phyloP scores from a whole-genome alignment of 495 filamentous ascomycete species.

The Aspergillus ostianus region DNA sequence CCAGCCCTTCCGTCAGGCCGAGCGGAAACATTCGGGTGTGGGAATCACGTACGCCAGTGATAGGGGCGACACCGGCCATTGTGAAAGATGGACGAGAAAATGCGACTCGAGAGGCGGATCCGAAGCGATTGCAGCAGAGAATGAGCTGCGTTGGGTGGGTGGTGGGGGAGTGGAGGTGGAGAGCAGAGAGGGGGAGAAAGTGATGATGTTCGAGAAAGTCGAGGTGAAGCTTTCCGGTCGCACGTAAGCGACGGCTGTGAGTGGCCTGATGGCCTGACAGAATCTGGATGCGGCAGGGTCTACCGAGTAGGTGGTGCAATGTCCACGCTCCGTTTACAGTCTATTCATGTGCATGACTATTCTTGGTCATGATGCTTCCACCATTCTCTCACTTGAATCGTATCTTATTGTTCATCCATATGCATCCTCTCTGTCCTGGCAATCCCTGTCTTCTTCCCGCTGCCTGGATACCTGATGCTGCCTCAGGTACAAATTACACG shows the following conservation, averaged over 20 bases:
- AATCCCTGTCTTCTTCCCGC: background rate
- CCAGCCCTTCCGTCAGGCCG: background rate
- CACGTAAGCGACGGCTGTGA: conserved; percentile 36
- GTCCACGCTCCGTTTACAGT: background rate
- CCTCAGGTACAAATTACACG: conserved; percentile 18
- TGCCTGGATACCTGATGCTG: conserved; percentile 1
- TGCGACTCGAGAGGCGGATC: conserved; percentile 14
- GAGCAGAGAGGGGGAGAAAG: conserved; percentile 27
- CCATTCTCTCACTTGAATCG: background rate
- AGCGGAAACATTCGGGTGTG: conserved; percentile 18
- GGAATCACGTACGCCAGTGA: conserved; percentile 47
- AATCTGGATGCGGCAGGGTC: background rate
- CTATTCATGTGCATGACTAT: background rate
- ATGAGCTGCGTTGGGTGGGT: conserved; percentile 11
- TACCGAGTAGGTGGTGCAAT: background rate
- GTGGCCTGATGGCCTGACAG: conserved; percentile 25
- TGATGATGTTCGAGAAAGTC: conserved; percentile 32
- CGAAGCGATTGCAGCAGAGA: conserved; percentile 16
- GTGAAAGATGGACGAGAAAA: conserved; percentile 27
- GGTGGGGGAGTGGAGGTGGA: conserved; percentile 21
- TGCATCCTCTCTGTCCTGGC: background rate
- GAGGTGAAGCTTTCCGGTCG: conserved; percentile 39
- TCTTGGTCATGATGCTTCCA: background rate
- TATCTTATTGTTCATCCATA: background rate
- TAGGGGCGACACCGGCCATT: conserved; percentile 48